phyloP scores from a whole-genome alignment of 2,329 filamentous ascomycete species.

The Trichophyton verrucosum region DNA sequence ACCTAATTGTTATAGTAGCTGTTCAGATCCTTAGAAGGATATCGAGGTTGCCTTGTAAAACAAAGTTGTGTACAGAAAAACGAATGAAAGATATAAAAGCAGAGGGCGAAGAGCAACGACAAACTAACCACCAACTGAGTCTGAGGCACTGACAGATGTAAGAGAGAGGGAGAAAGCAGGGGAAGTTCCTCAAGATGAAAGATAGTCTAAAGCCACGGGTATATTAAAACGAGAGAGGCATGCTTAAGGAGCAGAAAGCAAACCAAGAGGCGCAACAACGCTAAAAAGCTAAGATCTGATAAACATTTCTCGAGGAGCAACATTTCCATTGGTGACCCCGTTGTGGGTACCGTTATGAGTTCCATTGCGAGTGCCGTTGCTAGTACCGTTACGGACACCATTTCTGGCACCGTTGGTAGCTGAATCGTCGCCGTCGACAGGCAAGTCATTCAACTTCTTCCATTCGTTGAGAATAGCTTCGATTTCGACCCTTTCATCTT shows the following conservation, averaged over 20 bases:
- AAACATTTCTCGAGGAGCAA: not conserved
- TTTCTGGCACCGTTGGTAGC: constrained; percentile 7
- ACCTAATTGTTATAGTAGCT: not conserved
- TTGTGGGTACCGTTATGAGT: constrained; percentile 4
- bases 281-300: not conserved
- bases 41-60: not conserved
- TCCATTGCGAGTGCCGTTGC: constrained; percentile 5
- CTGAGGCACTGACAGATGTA: not conserved
- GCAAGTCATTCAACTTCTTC: constrained; percentile 26
- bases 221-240: not conserved
- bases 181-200: not conserved
- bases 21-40: not conserved
- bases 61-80: not conserved
- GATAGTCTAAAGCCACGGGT: not conserved
- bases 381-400: not conserved
- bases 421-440: constrained; percentile 10
- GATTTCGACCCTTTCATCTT: constrained; percentile 47
- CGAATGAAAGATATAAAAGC: no score
- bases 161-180: not conserved
- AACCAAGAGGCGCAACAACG: not conserved
- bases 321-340: constrained; percentile 8
- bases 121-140: not conserved
- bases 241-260: not conserved
- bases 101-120: not conserved
- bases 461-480: constrained; percentile 48